Evolutionary conservation across 192 early-diverging fungal genomes (phyloP).

Genomic region (Backusella tarrabulga): DNA sequence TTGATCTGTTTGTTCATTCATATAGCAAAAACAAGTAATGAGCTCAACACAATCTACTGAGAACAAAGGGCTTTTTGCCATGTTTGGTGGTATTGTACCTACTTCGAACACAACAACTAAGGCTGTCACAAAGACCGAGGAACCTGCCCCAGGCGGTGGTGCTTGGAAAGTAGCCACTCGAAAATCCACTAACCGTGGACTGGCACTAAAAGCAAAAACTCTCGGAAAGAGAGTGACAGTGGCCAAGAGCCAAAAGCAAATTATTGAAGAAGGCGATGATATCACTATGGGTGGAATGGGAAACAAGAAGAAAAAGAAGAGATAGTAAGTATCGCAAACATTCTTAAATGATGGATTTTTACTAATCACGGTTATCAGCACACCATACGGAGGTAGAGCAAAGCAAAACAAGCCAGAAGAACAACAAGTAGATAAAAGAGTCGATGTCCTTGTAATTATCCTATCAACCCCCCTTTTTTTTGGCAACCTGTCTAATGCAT

Average conservation of each 20-base stretch:
- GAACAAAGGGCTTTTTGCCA: conserved; percentile 6
- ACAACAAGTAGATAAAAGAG: conserved; percentile 7
- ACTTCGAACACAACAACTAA: background rate
- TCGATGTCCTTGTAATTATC: conserved; percentile 20
- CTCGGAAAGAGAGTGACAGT: conserved; percentile 9
- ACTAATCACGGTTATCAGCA: background rate
- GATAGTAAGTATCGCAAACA: conserved; percentile 2
- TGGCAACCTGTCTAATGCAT: background rate
- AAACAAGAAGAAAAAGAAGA: conserved; percentile 18
- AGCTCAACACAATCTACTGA: background rate
- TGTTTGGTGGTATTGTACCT: background rate
- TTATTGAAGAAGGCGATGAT: conserved; percentile 8
- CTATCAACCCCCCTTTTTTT: background rate
- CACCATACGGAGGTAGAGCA: conserved; percentile 21
- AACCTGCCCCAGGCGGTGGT: conserved; percentile 7
- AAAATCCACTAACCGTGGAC: background rate
- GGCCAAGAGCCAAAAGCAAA: background rate
- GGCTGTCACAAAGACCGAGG: background rate
- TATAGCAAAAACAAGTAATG: background rate
- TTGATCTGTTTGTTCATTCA: background rate
- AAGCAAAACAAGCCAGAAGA: background rate
- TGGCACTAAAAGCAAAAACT: conserved; percentile 3
- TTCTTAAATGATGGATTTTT: background rate
- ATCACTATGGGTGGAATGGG: conserved; percentile 18
- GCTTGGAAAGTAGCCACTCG: conserved; percentile 12